Percentiles rank a stretch among this genome's conserved stretches.
These are phyloP conservation scores for Nakaseomyces kungkrabaensis DNA, from an alignment of 1,139 yeast genomes.

Conservation along the genomic window DNA sequence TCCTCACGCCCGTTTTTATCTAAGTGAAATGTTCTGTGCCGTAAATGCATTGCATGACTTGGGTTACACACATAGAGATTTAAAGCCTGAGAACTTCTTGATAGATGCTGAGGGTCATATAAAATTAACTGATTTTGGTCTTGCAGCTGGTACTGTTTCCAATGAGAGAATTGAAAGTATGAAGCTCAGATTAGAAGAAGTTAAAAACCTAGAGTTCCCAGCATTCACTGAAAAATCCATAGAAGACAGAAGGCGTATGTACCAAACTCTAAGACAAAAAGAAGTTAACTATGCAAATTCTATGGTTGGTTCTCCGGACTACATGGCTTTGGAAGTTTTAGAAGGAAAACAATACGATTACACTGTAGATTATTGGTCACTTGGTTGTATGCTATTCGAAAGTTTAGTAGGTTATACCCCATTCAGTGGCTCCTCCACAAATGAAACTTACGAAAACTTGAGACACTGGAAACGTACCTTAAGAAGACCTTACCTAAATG, in stretches of 20 bases:
- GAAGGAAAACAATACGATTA: slow-evolving; percentile 91
- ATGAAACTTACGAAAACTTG: slow-evolving; percentile 89
- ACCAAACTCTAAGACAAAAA: slow-evolving; percentile 56
- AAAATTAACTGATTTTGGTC: slow-evolving; percentile 92
- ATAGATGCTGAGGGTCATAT: slow-evolving; percentile 94
- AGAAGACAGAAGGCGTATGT: slow-evolving; percentile 76
- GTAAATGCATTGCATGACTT: slow-evolving; percentile 88
- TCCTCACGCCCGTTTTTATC: slow-evolving; percentile 89
- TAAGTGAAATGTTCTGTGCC: slow-evolving; percentile 93
- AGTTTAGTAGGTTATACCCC: slow-evolving; percentile 95
- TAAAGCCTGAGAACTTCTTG: slow-evolving; percentile 93
- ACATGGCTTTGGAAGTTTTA: slow-evolving; percentile 96
- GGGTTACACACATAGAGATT: slow-evolving; percentile 94
- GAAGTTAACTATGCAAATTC: slow-evolving; percentile 82
- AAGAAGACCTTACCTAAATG: slow-evolving; percentile 83
- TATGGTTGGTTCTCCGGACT: slow-evolving; percentile 96
- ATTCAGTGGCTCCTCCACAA: slow-evolving; percentile 85
- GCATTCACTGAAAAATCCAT: slow-evolving; percentile 55
- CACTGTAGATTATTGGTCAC: slow-evolving; percentile 97
- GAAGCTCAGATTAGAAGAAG: slow-evolving; percentile 75
- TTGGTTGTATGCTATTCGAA: slow-evolving; percentile 91
- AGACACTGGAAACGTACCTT: slow-evolving; percentile 88
- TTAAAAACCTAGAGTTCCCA: slow-evolving; percentile 62
- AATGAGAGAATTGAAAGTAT: slow-evolving; percentile 89
- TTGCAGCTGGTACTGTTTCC: slow-evolving; percentile 94